Evolutionary conservation across 2,329 filamentous ascomycete genomes (phyloP).

Genomic region (Fusarium marasasianum): DNA sequence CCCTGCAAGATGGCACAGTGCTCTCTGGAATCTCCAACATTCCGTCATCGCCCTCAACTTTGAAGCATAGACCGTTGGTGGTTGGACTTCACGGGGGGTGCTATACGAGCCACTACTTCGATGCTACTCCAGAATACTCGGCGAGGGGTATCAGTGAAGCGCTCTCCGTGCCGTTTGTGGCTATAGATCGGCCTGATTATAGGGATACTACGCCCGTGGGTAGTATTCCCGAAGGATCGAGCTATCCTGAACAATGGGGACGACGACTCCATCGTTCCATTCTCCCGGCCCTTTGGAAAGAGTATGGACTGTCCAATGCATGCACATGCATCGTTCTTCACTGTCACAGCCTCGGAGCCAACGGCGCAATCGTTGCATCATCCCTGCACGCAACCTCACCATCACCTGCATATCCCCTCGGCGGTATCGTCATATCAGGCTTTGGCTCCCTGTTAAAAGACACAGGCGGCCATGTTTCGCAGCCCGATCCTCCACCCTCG

Average conservation of each 20-base stretch:
- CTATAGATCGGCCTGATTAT: conserved; percentile 37
- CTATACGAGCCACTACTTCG: conserved; percentile 36
- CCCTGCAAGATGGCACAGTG: conserved; percentile 9
- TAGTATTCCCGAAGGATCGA: conserved; percentile 21
- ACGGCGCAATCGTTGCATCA: conserved; percentile 26
- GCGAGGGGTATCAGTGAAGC: conserved; percentile 22
- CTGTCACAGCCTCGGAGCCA: conserved; percentile 32
- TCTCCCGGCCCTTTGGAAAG: conserved; percentile 28
- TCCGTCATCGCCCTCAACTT: conserved; percentile 1
- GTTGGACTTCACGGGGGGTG: conserved; percentile 36
- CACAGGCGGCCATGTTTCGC: conserved; percentile 10
- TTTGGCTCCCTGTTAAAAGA: conserved; percentile 28
- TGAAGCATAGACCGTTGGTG: conserved; percentile 25
- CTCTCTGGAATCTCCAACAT: conserved; percentile 31
- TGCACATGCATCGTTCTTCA: conserved; percentile 32
- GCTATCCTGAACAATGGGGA: conserved; percentile 33
- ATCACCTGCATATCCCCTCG: conserved; percentile 16
- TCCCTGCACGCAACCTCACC: conserved; percentile 15
- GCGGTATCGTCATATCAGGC: conserved; percentile 27
- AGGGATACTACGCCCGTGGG: conserved; percentile 21
- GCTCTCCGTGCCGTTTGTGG: conserved; percentile 30
- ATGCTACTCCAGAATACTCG: conserved; percentile 23
- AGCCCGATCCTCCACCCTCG: conserved; percentile 12
- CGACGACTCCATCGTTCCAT: conserved; percentile 20
- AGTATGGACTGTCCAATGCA: conserved; percentile 18